Evolutionary conservation across 176 grass and related monocot species (phyloP), one percentile per base, ranked within the genome.

Genomic region (Ensete ventricosum): DNA sequence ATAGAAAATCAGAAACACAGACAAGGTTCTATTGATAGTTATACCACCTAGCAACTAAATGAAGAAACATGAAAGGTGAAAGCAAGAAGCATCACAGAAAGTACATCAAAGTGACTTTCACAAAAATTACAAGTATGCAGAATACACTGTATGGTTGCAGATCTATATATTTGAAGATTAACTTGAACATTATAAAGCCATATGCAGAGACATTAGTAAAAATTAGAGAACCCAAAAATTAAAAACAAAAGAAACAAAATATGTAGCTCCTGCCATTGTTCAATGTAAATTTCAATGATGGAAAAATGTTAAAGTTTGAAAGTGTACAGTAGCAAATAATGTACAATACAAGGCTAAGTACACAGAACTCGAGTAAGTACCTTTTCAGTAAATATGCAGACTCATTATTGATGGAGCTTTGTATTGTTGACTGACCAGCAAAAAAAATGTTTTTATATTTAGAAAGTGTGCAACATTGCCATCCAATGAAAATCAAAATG

Each of bases 351-450:
- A 72, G 13, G 52, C 19, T 75, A 76, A 63, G 50, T 22, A 13
- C 53, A 62, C 74, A 43, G 4, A 85, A 83, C 34, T 73, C 76
- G 55, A 19, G 9, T n/a, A 74, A 74, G 71, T 88, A 96, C 89
- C 93, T 90, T 65, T 57, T 59, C 82, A 26, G 77, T 72, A 83
- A 77, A 60, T 74, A 74, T 84, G 77, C 50, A 74, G 62, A 67
- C 49, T 80, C 77, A 81, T 78, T 91, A 85, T 86, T 84, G 49
- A 62, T 74, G 73, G 77, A 74, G 66, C 53, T 74, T 67, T 72
- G 76, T 75, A 51, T 79, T 73, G 69, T 80, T 4, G 85, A 87
- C 93, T 93, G 85, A 64, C 67, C 60, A 79, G 66, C 52, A 80
- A 74, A 71, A 49, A 53, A 2, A 81, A 50, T 80, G 17, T 70